Percentiles rank a stretch among this genome's conserved stretches.
These are phyloP conservation scores for Cornus florida DNA, from an alignment of 148 eudicot genomes.

Conservation along the genomic window DNA sequence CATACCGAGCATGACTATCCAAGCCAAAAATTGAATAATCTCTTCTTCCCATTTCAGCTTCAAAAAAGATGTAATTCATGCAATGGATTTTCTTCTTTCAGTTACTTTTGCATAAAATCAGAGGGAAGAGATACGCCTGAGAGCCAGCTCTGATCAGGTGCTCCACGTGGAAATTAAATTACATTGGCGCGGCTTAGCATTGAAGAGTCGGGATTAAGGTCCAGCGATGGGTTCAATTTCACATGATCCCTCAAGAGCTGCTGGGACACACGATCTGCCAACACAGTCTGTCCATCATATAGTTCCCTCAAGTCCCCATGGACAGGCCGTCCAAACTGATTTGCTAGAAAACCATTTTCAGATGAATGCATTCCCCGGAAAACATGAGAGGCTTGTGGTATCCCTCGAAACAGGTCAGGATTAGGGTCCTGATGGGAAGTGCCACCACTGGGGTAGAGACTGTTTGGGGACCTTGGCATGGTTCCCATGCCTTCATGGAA, in stretches of 20 bases:
- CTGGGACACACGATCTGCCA: constrained; percentile 46
- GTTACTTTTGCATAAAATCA: not conserved
- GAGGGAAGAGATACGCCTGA: not conserved
- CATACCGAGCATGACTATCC: constrained; percentile 4
- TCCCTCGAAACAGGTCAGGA: constrained; percentile 34
- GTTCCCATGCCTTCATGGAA: constrained; percentile 24
- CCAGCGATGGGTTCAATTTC: constrained; percentile 18
- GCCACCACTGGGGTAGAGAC: constrained; percentile 9
- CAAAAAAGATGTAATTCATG: constrained; percentile 1
- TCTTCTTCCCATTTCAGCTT: constrained; percentile 13
- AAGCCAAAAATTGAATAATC: not conserved
- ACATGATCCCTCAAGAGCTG: constrained; percentile 42
- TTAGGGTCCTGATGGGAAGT: constrained; percentile 29
- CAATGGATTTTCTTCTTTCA: not conserved
- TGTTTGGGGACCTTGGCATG: constrained; percentile 20
- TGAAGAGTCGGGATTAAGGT: constrained; percentile 22
- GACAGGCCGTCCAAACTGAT: constrained; percentile 22
- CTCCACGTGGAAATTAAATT: constrained; percentile 6
- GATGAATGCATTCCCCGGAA: constrained; percentile 26
- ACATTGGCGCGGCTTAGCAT: constrained; percentile 5
- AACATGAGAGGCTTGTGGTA: constrained; percentile 30
- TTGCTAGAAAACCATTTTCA: constrained; percentile 26
- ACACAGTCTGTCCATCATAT: constrained; percentile 32
- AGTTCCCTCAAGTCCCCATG: constrained; percentile 13
- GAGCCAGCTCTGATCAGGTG: not conserved